A percentile compares a stretch with the other conserved stretches of the same genome.
phyloP scores from a whole-genome alignment of 139 green algal genomes.

The Spirogloea muscicola region DNA sequence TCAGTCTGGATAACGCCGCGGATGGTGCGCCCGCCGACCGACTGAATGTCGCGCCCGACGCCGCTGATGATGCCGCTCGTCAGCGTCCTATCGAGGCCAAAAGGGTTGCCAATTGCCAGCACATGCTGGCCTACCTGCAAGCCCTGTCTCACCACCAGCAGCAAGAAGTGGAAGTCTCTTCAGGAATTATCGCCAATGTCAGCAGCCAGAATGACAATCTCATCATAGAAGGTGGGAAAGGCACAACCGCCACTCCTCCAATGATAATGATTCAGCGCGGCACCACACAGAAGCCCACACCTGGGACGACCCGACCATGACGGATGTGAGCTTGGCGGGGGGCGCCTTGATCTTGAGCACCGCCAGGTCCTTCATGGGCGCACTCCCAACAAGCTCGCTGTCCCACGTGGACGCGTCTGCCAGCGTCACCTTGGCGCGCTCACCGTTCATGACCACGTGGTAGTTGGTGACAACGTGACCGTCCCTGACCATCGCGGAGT shows the following conservation, averaged over 20 bases:
- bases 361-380: constrained; percentile 49
- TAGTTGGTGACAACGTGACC: not conserved
- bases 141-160: not conserved
- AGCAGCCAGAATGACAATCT: not conserved
- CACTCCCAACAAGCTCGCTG: constrained; percentile 39
- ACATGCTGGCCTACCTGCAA: constrained; percentile 45
- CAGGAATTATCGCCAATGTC: not conserved
- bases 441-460: not conserved
- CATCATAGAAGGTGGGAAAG: not conserved
- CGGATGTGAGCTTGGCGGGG: not conserved
- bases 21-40: constrained; percentile 66
- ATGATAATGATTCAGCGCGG: too few species aligned
- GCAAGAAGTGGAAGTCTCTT: not conserved
- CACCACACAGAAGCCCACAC: not conserved
- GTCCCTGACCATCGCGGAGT: not conserved
- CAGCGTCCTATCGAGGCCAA: constrained; percentile 52
- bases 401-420: constrained; percentile 14
- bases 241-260: not conserved
- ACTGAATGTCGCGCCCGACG: constrained; percentile 46
- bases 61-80: constrained; percentile 57
- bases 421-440: constrained; percentile 9
- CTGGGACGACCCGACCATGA: constrained; percentile 15
- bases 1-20: constrained; percentile 60
- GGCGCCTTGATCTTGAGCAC: constrained; percentile 44
- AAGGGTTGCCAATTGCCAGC: constrained; percentile 54